A percentile compares a stretch with the other conserved stretches of the same genome.
Conservation (phyloP, 495 filamentous ascomycete species). For the Geoglossum glabrum region DNA sequence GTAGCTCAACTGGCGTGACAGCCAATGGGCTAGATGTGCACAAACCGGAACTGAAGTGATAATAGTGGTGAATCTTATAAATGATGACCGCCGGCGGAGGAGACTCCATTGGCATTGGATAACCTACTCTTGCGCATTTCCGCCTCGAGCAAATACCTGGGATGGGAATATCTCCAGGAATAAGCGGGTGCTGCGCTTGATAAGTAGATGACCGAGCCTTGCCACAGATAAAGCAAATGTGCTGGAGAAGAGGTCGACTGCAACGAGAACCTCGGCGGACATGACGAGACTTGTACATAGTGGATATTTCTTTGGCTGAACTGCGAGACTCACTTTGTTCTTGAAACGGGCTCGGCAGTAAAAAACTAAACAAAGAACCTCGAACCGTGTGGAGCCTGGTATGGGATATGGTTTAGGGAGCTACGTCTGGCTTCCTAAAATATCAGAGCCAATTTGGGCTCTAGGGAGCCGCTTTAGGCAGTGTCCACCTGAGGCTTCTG, state of each 20-base stretch:
- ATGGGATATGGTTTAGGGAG: no score
- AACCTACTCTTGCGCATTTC: not conserved
- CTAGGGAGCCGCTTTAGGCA: not conserved
- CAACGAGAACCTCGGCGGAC: not conserved
- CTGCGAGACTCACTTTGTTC: not conserved
- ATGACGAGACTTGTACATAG: not conserved
- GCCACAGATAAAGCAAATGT: not conserved
- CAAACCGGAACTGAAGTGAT: not conserved
- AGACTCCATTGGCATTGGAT: not conserved
- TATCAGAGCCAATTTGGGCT: not conserved
- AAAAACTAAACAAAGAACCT: not conserved
- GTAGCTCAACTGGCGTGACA: not conserved
- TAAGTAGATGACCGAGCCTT: not conserved
- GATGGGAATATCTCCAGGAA: not conserved
- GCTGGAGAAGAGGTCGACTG: not conserved
- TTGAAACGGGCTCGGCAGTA: no score
- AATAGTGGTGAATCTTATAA: not conserved
- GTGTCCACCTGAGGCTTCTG: not conserved
- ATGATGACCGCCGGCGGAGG: not conserved
- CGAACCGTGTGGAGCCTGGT: not conserved
- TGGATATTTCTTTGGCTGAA: not conserved
- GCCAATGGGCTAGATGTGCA: not conserved
- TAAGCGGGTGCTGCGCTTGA: not conserved
- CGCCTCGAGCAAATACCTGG: not conserved
- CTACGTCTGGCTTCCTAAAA: no score